Evolutionary conservation across 495 filamentous ascomycete genomes (phyloP), one percentile per base, ranked within the genome.

Genomic region (Aspergillus funiculosus): DNA sequence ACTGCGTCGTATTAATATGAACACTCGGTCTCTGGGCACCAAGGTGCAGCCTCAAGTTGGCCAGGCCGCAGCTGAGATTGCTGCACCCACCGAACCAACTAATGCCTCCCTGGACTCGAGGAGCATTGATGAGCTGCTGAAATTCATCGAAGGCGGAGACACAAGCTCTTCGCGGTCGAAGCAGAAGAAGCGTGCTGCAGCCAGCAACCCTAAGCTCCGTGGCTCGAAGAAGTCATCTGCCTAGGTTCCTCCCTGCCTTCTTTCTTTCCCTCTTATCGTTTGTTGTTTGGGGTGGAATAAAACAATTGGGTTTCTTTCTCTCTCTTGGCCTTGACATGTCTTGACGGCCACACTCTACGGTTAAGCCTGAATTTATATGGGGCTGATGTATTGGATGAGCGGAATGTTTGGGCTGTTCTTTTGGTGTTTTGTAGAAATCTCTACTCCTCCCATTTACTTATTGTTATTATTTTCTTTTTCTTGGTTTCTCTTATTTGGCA

Each of bases 91-190:
- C 5, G 28, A 40, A 18, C 62, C 36, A 8, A 54, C 65, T 14
- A 61, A 54, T 50, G 51, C 60, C 24, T 66, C 61, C 18, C 60
- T 86, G 45, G 88, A 94, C 54, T 76, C 78, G 22, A 68, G 88
- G 50, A 89, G 75, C 66, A 83, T 95, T 39, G 88, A 94, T 48
- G 88, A 95, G 58, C 66, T 95, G 38, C 62, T 95, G 54, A 85
- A 81, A 60, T 94, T 86, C 64, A 94, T 94, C 54, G 86, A 92
- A 60, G 87, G 87, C 14, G 76, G 68, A 27, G 81, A 80, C 22
- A 58, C 77, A 13, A 73, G 76, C 51, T 63, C 69, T 43, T 65
- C 64, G 0, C 77, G 77, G 54, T 74, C 75, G 46, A 74, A 76
- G 58, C 75, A 76, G 29, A 72, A 76, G 43, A 92, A 94, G 75